Evolutionary conservation across 371 early-diverging fungal species (phyloP).

Genomic region (Apophysomyces trapeziformis): DNA sequence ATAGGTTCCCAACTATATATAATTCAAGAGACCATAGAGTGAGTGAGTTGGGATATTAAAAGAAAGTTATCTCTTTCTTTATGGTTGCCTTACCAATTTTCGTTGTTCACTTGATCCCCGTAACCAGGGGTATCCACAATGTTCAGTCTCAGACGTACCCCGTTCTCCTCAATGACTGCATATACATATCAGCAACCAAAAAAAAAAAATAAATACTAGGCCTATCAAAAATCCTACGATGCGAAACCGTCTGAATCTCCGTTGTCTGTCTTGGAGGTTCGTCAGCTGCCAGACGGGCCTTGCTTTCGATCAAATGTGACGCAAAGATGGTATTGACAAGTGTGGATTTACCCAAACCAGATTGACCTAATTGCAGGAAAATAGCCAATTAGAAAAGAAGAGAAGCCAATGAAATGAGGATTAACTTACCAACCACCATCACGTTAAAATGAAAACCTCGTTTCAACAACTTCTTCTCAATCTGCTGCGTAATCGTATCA

Average conservation of each 20-base stretch:
- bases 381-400: not conserved
- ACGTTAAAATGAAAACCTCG: constrained; percentile 95
- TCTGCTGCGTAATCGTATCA: constrained; percentile 93
- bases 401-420: not conserved
- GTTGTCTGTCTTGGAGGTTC: constrained; percentile 84
- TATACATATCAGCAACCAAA: constrained; percentile 2
- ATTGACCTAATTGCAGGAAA: constrained; percentile 72
- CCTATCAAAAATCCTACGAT: constrained; percentile 55
- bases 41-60: not conserved
- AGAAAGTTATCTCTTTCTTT: constrained; percentile 7
- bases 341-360: constrained; percentile 98
- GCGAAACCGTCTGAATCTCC: constrained; percentile 83
- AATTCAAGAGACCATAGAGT: not conserved
- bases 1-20: constrained; percentile 81
- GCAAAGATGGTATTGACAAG: constrained; percentile 96
- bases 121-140: constrained; percentile 86
- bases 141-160: constrained; percentile 82
- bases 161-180: constrained; percentile 82
- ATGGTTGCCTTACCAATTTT: constrained; percentile 65
- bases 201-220: constrained; percentile 3
- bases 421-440: constrained; percentile 83
- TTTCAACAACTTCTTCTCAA: constrained; percentile 91
- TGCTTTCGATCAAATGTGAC: constrained; percentile 83
- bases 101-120: constrained; percentile 88
- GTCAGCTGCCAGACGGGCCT: constrained; percentile 75